Evolutionary conservation across 331 rosid species (phyloP).

Genomic region (Pyrus hybrid): DNA sequence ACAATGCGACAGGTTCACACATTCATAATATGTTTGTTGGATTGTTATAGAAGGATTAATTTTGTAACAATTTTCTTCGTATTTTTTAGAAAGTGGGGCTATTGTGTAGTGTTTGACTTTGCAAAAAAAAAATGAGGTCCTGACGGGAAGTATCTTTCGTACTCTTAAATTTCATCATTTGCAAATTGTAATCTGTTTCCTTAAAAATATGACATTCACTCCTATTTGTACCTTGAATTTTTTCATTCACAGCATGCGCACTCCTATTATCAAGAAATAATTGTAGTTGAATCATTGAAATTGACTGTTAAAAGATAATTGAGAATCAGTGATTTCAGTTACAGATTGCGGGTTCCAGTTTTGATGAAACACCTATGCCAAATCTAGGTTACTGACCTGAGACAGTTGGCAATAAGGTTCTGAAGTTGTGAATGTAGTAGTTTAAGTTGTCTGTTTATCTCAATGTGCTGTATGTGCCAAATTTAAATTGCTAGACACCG

Average conservation of each 20-base stretch:
- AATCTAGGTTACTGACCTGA: not conserved
- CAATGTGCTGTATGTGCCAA: not conserved
- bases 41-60: too few relatives aligned
- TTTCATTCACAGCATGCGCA: not conserved
- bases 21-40: too few relatives aligned
- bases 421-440: not conserved
- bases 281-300: not conserved
- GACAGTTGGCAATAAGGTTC: not conserved
- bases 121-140: too few relatives aligned
- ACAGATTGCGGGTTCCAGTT: not conserved
- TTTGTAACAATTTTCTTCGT: too few relatives aligned
- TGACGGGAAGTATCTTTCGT: too few relatives aligned
- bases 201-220: not conserved
- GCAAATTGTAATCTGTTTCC: too few relatives aligned
- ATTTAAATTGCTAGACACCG: not conserved
- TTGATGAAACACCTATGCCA: not conserved
- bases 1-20: too few relatives aligned
- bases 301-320: not conserved
- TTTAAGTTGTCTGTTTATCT: not conserved
- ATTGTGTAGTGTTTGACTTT: too few relatives aligned
- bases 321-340: not conserved
- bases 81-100: too few relatives aligned
- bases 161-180: too few relatives aligned
- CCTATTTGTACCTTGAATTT: not conserved
- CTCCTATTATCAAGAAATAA: not conserved